Conservation (phyloP, 2,329 filamentous ascomycete species). For the Nectriaceae sp. region DNA sequence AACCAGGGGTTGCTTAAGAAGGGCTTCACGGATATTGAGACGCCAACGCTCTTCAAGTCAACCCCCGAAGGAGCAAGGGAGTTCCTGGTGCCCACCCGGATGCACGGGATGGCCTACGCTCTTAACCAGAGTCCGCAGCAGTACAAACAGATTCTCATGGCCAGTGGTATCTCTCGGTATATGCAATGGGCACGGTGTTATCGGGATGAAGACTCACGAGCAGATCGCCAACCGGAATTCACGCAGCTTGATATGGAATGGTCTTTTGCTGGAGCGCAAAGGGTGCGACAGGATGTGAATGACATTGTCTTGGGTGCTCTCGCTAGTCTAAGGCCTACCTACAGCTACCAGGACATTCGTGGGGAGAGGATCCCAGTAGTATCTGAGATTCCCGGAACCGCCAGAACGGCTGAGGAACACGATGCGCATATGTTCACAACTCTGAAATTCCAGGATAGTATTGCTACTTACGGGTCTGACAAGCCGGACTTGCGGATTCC, state of each 20-base stretch:
- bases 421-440: constrained; percentile 35
- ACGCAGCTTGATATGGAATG: constrained; percentile 94
- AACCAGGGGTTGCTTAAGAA: constrained; percentile 56
- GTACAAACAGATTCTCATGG: constrained; percentile 98
- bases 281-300: constrained; percentile 37
- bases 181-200: constrained; percentile 95
- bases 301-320: constrained; percentile 36
- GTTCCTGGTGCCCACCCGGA: constrained; percentile 87
- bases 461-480: constrained; percentile 81
- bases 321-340: constrained; percentile 27
- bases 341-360: constrained; percentile 65
- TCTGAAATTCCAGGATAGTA: constrained; percentile 51
- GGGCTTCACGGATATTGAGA: constrained; percentile 81
- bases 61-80: constrained; percentile 94
- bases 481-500: constrained; percentile 87
- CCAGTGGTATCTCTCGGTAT: constrained; percentile 78
- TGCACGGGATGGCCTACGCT: constrained; percentile 78
- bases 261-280: constrained; percentile 68
- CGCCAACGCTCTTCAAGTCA: constrained; percentile 93
- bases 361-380: constrained; percentile 37
- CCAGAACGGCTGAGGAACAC: constrained; percentile 15
- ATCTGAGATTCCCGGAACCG: constrained; percentile 22
- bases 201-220: constrained; percentile 88
- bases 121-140: constrained; percentile 96
- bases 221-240: constrained; percentile 95